Conservation (phyloP, 345 rosid species). For the Cardamine chenopodiifolia region DNA sequence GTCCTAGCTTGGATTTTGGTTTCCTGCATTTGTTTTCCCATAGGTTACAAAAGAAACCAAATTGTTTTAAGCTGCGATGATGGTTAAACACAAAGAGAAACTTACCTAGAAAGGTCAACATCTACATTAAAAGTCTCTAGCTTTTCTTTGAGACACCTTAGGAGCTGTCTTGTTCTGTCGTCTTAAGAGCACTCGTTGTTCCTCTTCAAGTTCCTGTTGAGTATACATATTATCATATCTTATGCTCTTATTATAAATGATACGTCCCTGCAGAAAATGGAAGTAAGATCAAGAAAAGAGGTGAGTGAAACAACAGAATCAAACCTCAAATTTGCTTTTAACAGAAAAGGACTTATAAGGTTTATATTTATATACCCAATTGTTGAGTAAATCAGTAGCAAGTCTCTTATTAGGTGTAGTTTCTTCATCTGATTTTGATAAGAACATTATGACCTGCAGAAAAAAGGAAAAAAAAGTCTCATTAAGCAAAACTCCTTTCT, state of each 20-base stretch:
- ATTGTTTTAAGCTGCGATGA: constrained; percentile 4
- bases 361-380: constrained; percentile 53
- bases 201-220: constrained; percentile 61
- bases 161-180: constrained; percentile 59
- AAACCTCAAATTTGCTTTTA: neutral
- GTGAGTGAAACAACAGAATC: neutral
- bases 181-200: constrained; percentile 26
- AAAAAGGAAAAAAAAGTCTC: neutral
- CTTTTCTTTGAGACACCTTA: constrained; percentile 47
- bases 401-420: constrained; percentile 74
- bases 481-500: neutral
- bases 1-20: constrained; percentile 51
- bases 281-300: constrained; percentile 5
- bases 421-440: constrained; percentile 91
- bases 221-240: constrained; percentile 79
- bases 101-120: constrained; percentile 52
- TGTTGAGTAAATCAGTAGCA: constrained; percentile 79
- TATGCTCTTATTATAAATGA: constrained; percentile 80
- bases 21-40: constrained; percentile 28
- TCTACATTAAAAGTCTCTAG: constrained; percentile 67
- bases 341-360: neutral
- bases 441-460: constrained; percentile 71
- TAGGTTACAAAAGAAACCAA: neutral
- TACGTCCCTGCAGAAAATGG: constrained; percentile 48
- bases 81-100: neutral